Evolutionary conservation across 345 rosid genomes (phyloP).

Genomic region (Physaria fendleri): DNA sequence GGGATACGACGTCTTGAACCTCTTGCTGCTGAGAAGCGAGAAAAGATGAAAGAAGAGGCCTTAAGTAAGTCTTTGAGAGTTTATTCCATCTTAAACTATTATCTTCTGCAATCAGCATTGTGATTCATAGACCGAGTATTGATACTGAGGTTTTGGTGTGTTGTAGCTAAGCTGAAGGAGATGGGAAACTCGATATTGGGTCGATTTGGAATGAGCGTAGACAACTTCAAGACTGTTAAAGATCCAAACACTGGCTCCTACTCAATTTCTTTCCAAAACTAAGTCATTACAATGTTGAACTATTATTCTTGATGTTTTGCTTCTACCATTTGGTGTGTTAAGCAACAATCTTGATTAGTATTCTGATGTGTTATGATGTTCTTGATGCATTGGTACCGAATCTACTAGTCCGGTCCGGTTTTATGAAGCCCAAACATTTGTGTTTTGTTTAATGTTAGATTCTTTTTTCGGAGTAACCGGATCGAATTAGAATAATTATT

Average conservation of each 20-base stretch:
- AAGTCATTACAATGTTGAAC: no score
- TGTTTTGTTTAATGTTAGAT: no score
- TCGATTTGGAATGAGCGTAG: slow-evolving; percentile 83
- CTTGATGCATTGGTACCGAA: no score
- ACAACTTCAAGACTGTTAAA: slow-evolving; percentile 91
- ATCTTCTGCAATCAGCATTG: background rate
- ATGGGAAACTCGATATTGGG: slow-evolving; percentile 82
- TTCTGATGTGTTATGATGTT: no score
- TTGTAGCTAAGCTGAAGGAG: slow-evolving; percentile 81
- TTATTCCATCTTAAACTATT: background rate
- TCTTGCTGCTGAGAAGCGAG: slow-evolving; percentile 80
- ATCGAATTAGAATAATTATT: no score
- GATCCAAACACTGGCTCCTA: slow-evolving; percentile 94
- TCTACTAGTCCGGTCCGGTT: no score
- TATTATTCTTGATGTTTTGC: slow-evolving; percentile 12
- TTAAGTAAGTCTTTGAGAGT: slow-evolving; percentile 48
- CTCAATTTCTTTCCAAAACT: slow-evolving; percentile 68
- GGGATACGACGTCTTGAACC: slow-evolving; percentile 68
- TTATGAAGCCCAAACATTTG: no score
- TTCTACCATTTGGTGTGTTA: no score
- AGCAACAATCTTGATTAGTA: no score
- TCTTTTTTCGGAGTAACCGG: no score
- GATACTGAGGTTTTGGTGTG: background rate
- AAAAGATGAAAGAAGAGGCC: slow-evolving; percentile 99
- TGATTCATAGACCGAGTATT: background rate